Evolutionary conservation across 768 basidiomycete species (phyloP).

Genomic region (Asterophora lycoperdoides): DNA sequence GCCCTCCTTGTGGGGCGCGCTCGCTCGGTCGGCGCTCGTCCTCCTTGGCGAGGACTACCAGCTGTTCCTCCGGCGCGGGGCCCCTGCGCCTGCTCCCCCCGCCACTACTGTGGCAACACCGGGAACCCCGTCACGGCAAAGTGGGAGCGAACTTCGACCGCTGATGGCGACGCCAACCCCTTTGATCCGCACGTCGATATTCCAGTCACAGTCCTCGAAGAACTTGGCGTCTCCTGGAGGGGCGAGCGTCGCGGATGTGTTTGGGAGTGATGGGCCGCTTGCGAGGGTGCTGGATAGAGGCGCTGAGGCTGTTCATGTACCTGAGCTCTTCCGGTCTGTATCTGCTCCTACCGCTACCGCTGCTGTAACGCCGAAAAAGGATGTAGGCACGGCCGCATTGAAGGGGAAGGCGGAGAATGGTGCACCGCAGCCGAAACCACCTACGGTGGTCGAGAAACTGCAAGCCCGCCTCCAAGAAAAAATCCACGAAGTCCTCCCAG

Average conservation of each 20-base stretch:
- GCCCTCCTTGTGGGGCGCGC: conserved; percentile 58
- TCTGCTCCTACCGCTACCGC: conserved; percentile 17
- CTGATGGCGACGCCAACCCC: conserved; percentile 36
- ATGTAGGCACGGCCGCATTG: too few relatives aligned
- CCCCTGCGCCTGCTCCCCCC: conserved; percentile 20
- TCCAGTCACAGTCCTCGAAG: conserved; percentile 26
- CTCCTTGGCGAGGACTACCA: conserved; percentile 69
- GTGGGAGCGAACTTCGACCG: conserved; percentile 5
- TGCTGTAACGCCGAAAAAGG: conserved; percentile 1
- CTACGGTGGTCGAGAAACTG: too few relatives aligned
- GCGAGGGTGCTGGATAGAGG: conserved; percentile 47
- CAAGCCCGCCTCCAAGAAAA: too few relatives aligned
- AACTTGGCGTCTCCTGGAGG: too few relatives aligned
- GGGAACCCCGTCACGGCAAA: too few relatives aligned
- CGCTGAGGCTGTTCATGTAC: conserved; percentile 35
- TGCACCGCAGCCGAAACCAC: too few relatives aligned
- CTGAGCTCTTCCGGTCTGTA: conserved; percentile 44
- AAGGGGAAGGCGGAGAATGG: too few relatives aligned
- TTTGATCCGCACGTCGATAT: conserved; percentile 41
- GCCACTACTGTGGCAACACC: neutral
- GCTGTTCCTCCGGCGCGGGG: conserved; percentile 49
- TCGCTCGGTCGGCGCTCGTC: conserved; percentile 56
- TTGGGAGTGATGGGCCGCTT: conserved; percentile 42
- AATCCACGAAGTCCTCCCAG: too few relatives aligned
- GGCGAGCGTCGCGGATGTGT: too few relatives aligned